phyloP scores from a whole-genome alignment of 2,329 filamentous ascomycete species.

The Orbilia blumenaviensis region DNA sequence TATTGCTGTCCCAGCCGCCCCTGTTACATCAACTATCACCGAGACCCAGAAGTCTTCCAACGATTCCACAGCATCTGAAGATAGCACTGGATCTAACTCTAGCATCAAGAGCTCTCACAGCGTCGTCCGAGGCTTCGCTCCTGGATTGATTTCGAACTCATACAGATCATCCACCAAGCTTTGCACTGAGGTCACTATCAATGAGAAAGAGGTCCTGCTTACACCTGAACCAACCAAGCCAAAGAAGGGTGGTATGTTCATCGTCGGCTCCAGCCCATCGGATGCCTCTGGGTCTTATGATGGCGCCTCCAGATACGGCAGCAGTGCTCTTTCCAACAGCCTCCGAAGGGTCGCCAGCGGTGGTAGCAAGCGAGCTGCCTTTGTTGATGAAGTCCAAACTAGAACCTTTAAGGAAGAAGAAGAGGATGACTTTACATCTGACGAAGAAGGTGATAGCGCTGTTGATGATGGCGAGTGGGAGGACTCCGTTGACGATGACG shows the following conservation, averaged over 20 bases:
- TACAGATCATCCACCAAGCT: conserved; percentile 71
- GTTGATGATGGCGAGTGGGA: conserved; percentile 76
- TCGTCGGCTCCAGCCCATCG: conserved; percentile 60
- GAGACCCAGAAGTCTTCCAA: conserved; percentile 32
- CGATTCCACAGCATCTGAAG: conserved; percentile 41
- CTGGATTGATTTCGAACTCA: conserved; percentile 75
- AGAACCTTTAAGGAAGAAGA: conserved; percentile 69
- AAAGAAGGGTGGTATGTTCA: conserved; percentile 64
- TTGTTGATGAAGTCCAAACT: conserved; percentile 78
- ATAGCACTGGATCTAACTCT: conserved; percentile 53
- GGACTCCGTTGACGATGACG: conserved; percentile 81
- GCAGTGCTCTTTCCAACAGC: conserved; percentile 50
- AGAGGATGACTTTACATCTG: conserved; percentile 66
- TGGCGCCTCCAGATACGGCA: conserved; percentile 39
- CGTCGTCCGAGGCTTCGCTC: conserved; percentile 86
- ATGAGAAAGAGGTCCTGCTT: conserved; percentile 65
- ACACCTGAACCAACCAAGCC: conserved; percentile 65
- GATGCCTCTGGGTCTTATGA: conserved; percentile 58
- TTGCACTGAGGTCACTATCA: conserved; percentile 64
- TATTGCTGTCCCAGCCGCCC: conserved; percentile 58
- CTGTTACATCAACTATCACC: conserved; percentile 11
- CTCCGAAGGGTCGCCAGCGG: conserved; percentile 50
- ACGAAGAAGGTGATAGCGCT: conserved; percentile 77
- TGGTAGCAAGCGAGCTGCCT: conserved; percentile 79
- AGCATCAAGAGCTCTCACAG: conserved; percentile 69